Conservation (phyloP, 2,329 filamentous ascomycete species). For the Arthroderma sp. region DNA sequence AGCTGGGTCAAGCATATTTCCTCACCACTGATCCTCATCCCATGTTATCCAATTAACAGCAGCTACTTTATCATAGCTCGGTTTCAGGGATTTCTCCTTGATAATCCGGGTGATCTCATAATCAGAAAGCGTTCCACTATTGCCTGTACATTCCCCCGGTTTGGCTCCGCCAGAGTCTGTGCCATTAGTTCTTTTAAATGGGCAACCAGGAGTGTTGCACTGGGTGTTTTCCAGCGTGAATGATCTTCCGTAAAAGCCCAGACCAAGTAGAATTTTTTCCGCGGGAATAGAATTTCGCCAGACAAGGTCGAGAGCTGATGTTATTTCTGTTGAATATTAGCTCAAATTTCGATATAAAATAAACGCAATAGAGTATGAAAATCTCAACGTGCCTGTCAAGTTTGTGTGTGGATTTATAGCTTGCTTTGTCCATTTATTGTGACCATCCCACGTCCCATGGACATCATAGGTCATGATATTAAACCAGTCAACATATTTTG, state of each 20-base stretch:
- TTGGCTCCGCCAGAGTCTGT: conserved; percentile 12
- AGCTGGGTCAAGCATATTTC: background rate
- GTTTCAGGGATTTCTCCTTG: background rate
- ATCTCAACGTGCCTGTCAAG: conserved; percentile 12
- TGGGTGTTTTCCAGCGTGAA: conserved; percentile 22
- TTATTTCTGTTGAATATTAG: conserved; percentile 30
- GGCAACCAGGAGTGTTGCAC: conserved; percentile 15
- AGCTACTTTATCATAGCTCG: conserved; percentile 14
- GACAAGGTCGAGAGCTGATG: conserved; percentile 22
- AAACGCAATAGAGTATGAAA: background rate
- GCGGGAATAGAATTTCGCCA: conserved; percentile 31
- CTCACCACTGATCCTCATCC: conserved; percentile 17
- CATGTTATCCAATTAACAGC: conserved; percentile 18
- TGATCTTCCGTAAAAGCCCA: conserved; percentile 37
- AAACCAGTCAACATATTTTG: background rate
- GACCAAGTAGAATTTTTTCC: conserved; percentile 33
- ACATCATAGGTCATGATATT: conserved; percentile 6
- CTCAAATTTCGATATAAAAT: background rate
- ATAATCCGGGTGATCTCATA: conserved; percentile 22
- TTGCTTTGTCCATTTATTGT: conserved; percentile 8
- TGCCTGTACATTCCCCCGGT: conserved; percentile 18
- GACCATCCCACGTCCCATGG: conserved; percentile 13
- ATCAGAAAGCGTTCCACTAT: conserved; percentile 15
- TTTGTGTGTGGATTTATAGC: conserved; percentile 14
- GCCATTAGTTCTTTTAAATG: conserved; percentile 7